Evolutionary conservation across 2,329 filamentous ascomycete species (phyloP).

Genomic region (Aspergillus quadricinctus): DNA sequence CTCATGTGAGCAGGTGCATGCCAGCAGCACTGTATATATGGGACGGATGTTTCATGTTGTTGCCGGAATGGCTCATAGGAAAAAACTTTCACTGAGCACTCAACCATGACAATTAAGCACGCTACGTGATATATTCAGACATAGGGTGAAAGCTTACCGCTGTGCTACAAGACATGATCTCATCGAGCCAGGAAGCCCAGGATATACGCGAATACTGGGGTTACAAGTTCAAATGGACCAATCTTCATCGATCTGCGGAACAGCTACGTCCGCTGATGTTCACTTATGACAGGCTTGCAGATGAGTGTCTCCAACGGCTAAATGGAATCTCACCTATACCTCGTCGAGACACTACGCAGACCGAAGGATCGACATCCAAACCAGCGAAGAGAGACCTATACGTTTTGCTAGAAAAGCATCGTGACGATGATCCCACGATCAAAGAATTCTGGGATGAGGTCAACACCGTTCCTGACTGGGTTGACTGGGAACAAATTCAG

Average conservation of each 20-base stretch:
- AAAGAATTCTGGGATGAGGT: conserved; percentile 61
- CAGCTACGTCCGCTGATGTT: conserved; percentile 58
- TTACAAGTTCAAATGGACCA: conserved; percentile 65
- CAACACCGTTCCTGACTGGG: conserved; percentile 66
- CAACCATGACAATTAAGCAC: too few species aligned
- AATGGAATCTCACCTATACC: conserved; percentile 54
- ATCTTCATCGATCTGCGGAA: conserved; percentile 57
- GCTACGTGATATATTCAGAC: neutral
- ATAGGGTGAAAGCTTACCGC: neutral
- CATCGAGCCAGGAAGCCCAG: conserved; percentile 8
- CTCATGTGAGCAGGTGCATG: neutral
- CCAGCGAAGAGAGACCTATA: conserved; percentile 57
- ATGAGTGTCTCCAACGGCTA: conserved; percentile 61
- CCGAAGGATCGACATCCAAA: conserved; percentile 8
- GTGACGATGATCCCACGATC: conserved; percentile 52
- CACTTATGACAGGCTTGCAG: conserved; percentile 64
- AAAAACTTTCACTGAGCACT: neutral
- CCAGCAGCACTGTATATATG: neutral
- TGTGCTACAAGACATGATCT: neutral
- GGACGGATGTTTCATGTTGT: neutral
- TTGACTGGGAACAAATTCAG: conserved; percentile 71
- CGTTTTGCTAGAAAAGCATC: conserved; percentile 56
- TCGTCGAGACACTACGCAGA: neutral
- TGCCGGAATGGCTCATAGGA: neutral
- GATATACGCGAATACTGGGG: conserved; percentile 50